phyloP scores from a whole-genome alignment of 768 basidiomycete species.

The Boletus vermiculosoides region DNA sequence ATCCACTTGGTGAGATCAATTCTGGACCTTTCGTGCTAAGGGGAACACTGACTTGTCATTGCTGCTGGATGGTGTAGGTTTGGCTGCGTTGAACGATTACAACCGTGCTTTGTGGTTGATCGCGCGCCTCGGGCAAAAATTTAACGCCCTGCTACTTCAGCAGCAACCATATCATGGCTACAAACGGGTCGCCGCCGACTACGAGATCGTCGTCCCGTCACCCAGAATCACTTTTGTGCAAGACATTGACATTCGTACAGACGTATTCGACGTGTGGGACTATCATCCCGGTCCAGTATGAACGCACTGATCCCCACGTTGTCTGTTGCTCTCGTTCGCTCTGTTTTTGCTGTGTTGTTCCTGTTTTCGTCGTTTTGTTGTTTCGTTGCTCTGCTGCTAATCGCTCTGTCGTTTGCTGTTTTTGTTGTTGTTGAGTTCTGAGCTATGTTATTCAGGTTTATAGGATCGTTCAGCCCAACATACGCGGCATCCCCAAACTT shows the following conservation, averaged over 20 bases:
- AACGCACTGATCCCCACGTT: too few species aligned
- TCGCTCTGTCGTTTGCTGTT: too few species aligned
- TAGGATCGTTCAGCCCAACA: neutral
- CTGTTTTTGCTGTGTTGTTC: neutral
- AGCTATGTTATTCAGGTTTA: neutral
- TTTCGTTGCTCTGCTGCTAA: neutral
- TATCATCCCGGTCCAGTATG: neutral
- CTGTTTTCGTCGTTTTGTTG: neutral
- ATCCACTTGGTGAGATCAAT: neutral
- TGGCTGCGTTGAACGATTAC: neutral
- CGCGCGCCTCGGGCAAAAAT: conserved; percentile 3
- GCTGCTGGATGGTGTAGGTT: neutral
- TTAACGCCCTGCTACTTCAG: conserved; percentile 2
- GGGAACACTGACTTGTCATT: neutral
- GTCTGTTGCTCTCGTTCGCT: too few species aligned
- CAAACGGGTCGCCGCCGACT: conserved; percentile 8
- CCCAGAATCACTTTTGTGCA: neutral
- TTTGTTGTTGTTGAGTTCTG: too few species aligned
- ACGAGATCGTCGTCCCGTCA: neutral
- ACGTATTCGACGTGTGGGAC: conserved; percentile 5
- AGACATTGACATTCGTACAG: neutral
- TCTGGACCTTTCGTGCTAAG: neutral
- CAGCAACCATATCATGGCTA: neutral
- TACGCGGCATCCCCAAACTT: too few species aligned
- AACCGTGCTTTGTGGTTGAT: conserved; percentile 3